Conservation (phyloP, 495 filamentous ascomycete species). For the Penicillium egyptiacum region DNA sequence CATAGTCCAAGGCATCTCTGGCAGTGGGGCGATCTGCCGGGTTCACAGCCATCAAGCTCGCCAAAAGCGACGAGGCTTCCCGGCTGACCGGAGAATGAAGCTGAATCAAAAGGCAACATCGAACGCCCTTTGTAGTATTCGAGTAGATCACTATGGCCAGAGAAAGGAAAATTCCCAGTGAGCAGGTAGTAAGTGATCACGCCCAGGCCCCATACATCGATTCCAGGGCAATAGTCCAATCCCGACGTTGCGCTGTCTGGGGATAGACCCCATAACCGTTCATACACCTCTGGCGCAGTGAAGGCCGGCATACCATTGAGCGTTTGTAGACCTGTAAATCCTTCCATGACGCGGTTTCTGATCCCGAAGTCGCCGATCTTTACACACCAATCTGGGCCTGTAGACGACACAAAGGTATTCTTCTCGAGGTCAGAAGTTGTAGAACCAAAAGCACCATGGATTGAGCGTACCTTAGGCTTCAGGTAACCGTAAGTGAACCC, state of each 20-base stretch:
- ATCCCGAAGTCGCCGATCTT: constrained; percentile 57
- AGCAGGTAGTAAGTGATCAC: neutral
- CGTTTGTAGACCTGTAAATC: constrained; percentile 23
- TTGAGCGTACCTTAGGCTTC: constrained; percentile 21
- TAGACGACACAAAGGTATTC: constrained; percentile 36
- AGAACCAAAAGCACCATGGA: neutral
- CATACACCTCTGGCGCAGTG: constrained; percentile 39
- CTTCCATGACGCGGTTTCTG: constrained; percentile 35
- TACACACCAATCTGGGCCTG: constrained; percentile 36
- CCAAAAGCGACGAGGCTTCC: neutral
- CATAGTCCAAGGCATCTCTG: neutral
- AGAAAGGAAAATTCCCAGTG: neutral
- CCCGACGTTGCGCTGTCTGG: neutral
- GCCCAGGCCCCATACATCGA: neutral
- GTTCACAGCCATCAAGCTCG: neutral
- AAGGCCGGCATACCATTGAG: constrained; percentile 35
- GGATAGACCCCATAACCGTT: neutral
- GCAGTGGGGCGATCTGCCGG: neutral
- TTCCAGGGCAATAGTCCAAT: neutral
- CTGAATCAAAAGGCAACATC: neutral
- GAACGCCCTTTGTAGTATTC: neutral
- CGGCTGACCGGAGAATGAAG: neutral
- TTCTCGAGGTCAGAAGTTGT: constrained; percentile 5
- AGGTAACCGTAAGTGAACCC: constrained; percentile 31
- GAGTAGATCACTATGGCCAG: neutral